Evolutionary conservation across 1,284 basidiomycete genomes (phyloP), one percentile per base, ranked within the genome.

Genomic region (Testicularia cyperi): DNA sequence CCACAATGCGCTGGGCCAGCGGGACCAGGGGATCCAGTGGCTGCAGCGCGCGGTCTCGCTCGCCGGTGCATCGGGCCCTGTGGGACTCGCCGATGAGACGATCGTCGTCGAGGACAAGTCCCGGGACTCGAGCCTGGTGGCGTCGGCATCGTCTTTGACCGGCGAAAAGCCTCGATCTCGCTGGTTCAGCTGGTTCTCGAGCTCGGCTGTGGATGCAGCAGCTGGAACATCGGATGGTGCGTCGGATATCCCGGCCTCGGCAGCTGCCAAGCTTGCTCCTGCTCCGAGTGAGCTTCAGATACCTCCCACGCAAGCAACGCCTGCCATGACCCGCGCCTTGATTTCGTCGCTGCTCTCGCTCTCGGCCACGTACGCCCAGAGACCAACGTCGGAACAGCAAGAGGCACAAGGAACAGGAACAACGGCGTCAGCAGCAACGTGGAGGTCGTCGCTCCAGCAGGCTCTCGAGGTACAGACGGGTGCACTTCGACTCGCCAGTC

Each of bases 381-480:
- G 32, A 0, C 39, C 52, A n/a, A 32, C 34, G 15, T 9, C 29
- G 5, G 20, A 22, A 1, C n/a, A 24, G 15, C 9, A 13, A 6
- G 33, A 20, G 8, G 14, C 9, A 9, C n/a, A n/a, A n/a, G n/a
- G n/a, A n/a, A n/a, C n/a, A n/a, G n/a, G n/a, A n/a, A n/a, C n/a
- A n/a, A n/a, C n/a, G n/a, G 33, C 18, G 6, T 12, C 10, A 9
- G 18, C 33, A 9, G 25, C 8, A 8, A 22, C 33, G 18, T 31
- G 30, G 30, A n/a, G n/a, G n/a, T 5, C 38, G 1, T 38, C 36
- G 0, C 57, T 74, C 9, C 34, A 56, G 18, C 24, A 51, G 24
- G 72, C 70, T 7, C 38, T 68, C 6, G 49, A 51, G 10, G 44
- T 62, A 2, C 72, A 74, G 46, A 39, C 64, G 21, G 53, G 55